Evolutionary conservation across 192 early-diverging fungal species (phyloP), one percentile per base, ranked within the genome.

Genomic region (Podila epigama): DNA sequence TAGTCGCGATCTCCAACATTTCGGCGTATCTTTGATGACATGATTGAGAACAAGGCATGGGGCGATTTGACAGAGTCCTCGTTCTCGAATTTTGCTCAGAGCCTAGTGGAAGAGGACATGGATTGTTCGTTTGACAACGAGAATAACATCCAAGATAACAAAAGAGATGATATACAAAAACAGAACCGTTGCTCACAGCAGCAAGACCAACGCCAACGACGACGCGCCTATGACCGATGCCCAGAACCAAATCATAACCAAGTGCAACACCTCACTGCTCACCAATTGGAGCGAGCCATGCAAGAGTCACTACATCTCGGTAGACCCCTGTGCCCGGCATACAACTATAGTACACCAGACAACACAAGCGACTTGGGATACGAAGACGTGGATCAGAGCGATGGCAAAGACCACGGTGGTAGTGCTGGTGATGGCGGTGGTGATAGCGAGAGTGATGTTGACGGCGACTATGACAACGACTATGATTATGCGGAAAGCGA

Each of bases 1-100:
- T 57, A 70, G 68, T 54, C 68, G n/a, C 52, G 68, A 34, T 70
- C 68, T 3, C 68, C 68, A 5, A 70, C 60, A 1, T 63, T 70
- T 51, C 37, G 60, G 34, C 60, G 54, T 25, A 70, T 70, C 32
- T 70, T 70, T 28, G 68, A 70, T 28, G 68, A 70, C 33, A 70
- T 70, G 68, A 70, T 70, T 16, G 41, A 29, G 10, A 37, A 63
- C 18, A 32, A 63, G 1, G 68, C 68, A 1, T 70, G 68, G 68
- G 68, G 60, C 29, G 16, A 11, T 13, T 18, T 44, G 4, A 29
- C 36, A 22, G 66, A 68, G 15, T 7, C 22, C 5, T 53, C 36
- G 10, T 2, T 29, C 4, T 35, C 42, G 18, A 67, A 55, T 31
- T 25, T 22, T 22, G 44, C 7, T 7, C 44, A 22, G 44, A 48